These are phyloP conservation scores for Argentina anserina DNA, from an alignment of 306 rosid genomes.

Conservation along the genomic window DNA sequence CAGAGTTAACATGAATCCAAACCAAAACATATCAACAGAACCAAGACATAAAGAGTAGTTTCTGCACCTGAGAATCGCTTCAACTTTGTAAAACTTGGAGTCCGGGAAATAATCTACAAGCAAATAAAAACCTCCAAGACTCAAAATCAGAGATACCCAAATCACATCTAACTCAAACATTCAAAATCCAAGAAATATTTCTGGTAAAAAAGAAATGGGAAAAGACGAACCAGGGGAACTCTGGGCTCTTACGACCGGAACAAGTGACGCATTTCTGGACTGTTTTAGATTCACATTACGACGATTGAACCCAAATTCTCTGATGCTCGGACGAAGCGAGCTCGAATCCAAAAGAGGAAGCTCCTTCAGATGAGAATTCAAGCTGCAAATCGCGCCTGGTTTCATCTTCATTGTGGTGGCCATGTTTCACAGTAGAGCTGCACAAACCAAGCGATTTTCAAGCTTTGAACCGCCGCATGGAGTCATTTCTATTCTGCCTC, in stretches of 20 bases:
- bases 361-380: slow-evolving; percentile 26
- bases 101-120: slow-evolving; percentile 56
- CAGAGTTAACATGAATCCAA: not conserved
- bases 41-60: not conserved
- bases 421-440: slow-evolving; percentile 26
- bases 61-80: slow-evolving; percentile 78
- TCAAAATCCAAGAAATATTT: not conserved
- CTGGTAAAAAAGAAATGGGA: not conserved
- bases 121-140: not conserved
- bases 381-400: slow-evolving; percentile 18
- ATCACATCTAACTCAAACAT: not conserved
- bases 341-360: slow-evolving; percentile 22
- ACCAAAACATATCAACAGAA: not conserved
- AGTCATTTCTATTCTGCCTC: not conserved
- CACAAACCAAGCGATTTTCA: not conserved
- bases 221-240: slow-evolving; percentile 38
- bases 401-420: slow-evolving; percentile 33
- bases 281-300: slow-evolving; percentile 35
- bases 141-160: slow-evolving; percentile 7
- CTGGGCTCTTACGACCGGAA: slow-evolving; percentile 60
- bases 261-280: slow-evolving; percentile 33
- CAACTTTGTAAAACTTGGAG: slow-evolving; percentile 81
- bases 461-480: slow-evolving; percentile 3
- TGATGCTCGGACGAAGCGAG: slow-evolving; percentile 21
- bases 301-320: slow-evolving; percentile 22